Conservation (phyloP, 306 rosid genomes). For the Cucurbita ficifolia region DNA sequence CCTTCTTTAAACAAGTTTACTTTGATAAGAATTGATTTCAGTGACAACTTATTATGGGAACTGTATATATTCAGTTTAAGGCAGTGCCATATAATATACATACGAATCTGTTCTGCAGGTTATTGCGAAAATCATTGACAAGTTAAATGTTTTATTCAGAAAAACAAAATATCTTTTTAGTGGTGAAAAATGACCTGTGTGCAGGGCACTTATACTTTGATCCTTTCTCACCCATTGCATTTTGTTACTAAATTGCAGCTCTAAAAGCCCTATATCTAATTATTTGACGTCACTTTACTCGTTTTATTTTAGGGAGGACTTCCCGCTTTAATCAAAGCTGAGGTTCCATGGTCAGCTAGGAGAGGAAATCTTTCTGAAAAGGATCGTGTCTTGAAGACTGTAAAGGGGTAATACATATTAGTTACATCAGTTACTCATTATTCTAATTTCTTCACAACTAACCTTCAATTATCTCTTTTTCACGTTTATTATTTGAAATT, state of each 20-base stretch:
- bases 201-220: not conserved
- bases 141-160: not conserved
- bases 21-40: not conserved
- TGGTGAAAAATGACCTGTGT: not conserved
- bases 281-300: not conserved
- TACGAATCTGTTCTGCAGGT: not conserved
- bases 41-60: not conserved
- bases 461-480: not conserved
- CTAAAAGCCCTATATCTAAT: not conserved
- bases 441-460: not conserved
- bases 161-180: not conserved
- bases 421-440: not conserved
- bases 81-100: not conserved
- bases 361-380: conserved; percentile 71
- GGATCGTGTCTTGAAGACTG: conserved; percentile 85
- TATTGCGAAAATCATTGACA: not conserved
- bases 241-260: not conserved
- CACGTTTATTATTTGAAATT: not conserved
- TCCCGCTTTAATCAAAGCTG: conserved; percentile 69
- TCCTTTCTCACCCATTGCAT: not conserved
- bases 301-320: conserved; percentile 56
- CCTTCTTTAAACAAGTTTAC: not conserved
- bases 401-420: conserved; percentile 58
- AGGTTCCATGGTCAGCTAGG: conserved; percentile 91
- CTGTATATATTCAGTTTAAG: not conserved